Evolutionary conservation across 768 basidiomycete genomes (phyloP).

Genomic region (Pholiota conissans): DNA sequence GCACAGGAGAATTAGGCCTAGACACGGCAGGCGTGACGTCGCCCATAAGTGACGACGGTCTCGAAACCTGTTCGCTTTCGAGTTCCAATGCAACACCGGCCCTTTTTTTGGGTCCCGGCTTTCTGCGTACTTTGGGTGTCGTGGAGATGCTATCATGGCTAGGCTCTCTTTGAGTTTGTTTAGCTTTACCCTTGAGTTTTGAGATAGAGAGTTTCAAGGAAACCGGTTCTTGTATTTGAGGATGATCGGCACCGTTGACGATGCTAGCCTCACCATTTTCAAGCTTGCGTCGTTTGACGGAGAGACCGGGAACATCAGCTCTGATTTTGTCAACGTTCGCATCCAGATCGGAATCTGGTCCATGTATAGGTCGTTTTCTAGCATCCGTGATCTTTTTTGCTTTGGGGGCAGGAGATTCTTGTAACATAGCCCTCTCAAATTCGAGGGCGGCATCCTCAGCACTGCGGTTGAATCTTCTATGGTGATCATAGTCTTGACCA

Average conservation of each 20-base stretch:
- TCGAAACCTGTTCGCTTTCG: slow-evolving; percentile 46
- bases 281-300: slow-evolving; percentile 63
- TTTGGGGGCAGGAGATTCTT: slow-evolving; percentile 31
- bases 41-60: slow-evolving; percentile 60
- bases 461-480: slow-evolving; percentile 27
- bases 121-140: slow-evolving; percentile 60
- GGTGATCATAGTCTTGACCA: slow-evolving; percentile 31
- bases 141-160: slow-evolving; percentile 58
- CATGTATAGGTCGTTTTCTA: slow-evolving; percentile 51
- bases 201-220: slow-evolving; percentile 38
- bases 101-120: slow-evolving; percentile 56
- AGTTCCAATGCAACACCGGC: slow-evolving; percentile 52
- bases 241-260: slow-evolving; percentile 51
- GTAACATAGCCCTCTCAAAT: slow-evolving; percentile 56
- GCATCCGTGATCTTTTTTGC: slow-evolving; percentile 41
- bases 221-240: slow-evolving; percentile 35
- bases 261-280: slow-evolving; percentile 37
- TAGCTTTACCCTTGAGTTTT: slow-evolving; percentile 57
- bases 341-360: slow-evolving; percentile 53
- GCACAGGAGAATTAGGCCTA: slow-evolving; percentile 67
- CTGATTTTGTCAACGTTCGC: slow-evolving; percentile 54
- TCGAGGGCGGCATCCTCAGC: slow-evolving; percentile 61
- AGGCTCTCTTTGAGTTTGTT: slow-evolving; percentile 48
- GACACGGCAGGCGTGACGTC: slow-evolving; percentile 72
- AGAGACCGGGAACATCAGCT: slow-evolving; percentile 41